Percentiles rank a stretch among this genome's conserved stretches.
Conservation (phyloP, 441 rosid species). For the Pelargonium fulgidum region DNA sequence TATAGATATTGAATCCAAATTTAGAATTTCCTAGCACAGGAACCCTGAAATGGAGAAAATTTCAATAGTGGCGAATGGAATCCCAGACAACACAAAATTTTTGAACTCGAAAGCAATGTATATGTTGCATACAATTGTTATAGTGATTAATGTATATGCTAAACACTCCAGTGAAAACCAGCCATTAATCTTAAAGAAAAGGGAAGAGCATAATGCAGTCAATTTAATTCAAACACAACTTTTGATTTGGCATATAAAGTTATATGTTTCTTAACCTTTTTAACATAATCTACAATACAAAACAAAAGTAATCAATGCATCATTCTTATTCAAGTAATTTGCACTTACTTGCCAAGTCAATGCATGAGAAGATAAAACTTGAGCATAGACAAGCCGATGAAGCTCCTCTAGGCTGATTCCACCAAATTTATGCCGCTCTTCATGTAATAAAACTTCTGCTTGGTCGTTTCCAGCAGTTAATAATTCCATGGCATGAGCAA, state of each 20-base stretch:
- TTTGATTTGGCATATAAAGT: neutral
- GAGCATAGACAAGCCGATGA: slow-evolving; percentile 82
- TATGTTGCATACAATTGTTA: neutral
- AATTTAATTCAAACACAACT: neutral
- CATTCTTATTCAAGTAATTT: slow-evolving; percentile 12
- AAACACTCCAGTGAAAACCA: neutral
- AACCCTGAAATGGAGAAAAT: neutral
- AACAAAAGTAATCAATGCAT: neutral
- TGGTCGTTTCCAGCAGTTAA: slow-evolving; percentile 73
- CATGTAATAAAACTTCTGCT: slow-evolving; percentile 64
- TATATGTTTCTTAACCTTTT: neutral
- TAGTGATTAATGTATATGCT: neutral
- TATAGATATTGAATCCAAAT: neutral
- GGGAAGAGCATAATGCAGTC: no score
- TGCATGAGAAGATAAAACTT: slow-evolving; percentile 82
- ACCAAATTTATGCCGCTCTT: slow-evolving; percentile 62
- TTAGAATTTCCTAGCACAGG: neutral
- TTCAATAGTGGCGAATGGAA: no score
- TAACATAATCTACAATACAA: slow-evolving; percentile 3
- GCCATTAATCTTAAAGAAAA: no score
- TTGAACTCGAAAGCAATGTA: neutral
- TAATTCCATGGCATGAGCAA: slow-evolving; percentile 77
- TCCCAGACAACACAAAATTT: neutral
- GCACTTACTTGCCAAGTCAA: slow-evolving; percentile 89
- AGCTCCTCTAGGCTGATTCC: slow-evolving; percentile 81